Evolutionary conservation across 1,284 basidiomycete species (phyloP), one percentile per base, ranked within the genome.

Genomic region (Stygiomarasmius scandens): DNA sequence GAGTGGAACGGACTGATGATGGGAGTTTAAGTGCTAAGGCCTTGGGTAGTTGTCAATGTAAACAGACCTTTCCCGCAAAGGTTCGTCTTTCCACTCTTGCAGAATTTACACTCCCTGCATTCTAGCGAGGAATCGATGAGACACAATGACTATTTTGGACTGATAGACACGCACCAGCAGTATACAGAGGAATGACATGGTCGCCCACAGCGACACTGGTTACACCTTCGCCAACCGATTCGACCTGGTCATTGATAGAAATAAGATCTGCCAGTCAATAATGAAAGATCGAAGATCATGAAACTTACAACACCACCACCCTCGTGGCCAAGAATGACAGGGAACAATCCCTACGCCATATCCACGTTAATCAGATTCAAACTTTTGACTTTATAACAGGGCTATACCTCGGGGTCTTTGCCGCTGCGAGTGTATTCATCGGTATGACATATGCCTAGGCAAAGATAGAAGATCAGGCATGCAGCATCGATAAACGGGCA

Each of bases 51-150:
- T n/a, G n/a, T 9, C 4, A 16, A n/a, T 9, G 38, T 16, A 41
- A 41, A 22, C 51, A 23, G 63, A 91, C 92, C 91, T 77, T 87
- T 85, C 58, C 93, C 90, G 69, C 95, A 97, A 46, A 97, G 84
- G 76, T 98, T 99, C 60, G 96, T 99, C 84, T 98, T 99, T 62
- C 96, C 97, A 58, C 93, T 96, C 78, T 90, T 96, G 85, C 96
- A 99, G 81, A 98, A 98, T 75, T 96, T 96, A 80, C 95, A 98
- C 77, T 98, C 88, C 51, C 85, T 84, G 72, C 95, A 98, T 75
- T 98, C 95, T 93, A 65, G 45, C 32, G 12, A 58, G 4, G n/a
- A 45, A 58, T 43, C 58, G 49, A 57, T 50, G 45, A 34, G 43
- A 19, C 10, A 58, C n/a, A n/a, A n/a, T n/a, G n/a, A n/a, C n/a